Evolutionary conservation across 2,329 filamentous ascomycete genomes (phyloP).

Genomic region (Calycina marina): DNA sequence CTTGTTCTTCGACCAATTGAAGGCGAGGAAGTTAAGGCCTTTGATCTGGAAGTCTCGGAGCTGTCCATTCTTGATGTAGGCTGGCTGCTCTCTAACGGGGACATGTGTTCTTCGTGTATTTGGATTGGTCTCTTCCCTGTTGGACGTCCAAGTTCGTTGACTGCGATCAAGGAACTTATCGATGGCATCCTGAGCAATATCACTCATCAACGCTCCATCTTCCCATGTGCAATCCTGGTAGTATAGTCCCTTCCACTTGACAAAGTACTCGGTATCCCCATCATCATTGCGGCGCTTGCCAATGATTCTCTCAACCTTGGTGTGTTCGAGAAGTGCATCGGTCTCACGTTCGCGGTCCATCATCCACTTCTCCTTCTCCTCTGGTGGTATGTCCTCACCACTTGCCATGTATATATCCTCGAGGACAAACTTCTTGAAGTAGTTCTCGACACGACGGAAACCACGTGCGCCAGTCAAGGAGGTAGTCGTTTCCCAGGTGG

Average conservation of each 20-base stretch:
- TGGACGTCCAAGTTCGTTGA: conserved; percentile 66
- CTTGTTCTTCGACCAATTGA: conserved; percentile 88
- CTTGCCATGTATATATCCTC: conserved; percentile 66
- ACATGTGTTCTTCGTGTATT: conserved; percentile 60
- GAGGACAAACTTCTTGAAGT: conserved; percentile 70
- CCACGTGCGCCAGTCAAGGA: conserved; percentile 65
- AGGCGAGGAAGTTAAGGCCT: conserved; percentile 86
- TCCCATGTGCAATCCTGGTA: conserved; percentile 98
- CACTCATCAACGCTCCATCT: conserved; percentile 54
- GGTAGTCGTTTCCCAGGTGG: conserved; percentile 81
- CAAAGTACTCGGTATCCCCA: conserved; percentile 72
- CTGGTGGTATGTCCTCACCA: conserved; percentile 60
- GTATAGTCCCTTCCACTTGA: conserved; percentile 92
- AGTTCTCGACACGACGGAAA: conserved; percentile 84
- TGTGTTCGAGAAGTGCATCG: conserved; percentile 79
- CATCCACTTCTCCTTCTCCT: conserved; percentile 86
- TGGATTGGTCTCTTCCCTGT: conserved; percentile 60
- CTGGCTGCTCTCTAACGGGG: conserved; percentile 64
- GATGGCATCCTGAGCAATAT: conserved; percentile 75
- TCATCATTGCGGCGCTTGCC: conserved; percentile 62
- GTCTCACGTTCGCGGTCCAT: conserved; percentile 87
- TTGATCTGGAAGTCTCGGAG: conserved; percentile 87
- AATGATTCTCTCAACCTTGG: conserved; percentile 85
- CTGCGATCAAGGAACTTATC: conserved; percentile 81
- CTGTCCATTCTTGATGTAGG: conserved; percentile 71